A percentile compares a stretch with the other conserved stretches of the same genome.
These are phyloP conservation scores for Elsinoe necatrix DNA, from an alignment of 2,329 filamentous ascomycete genomes.

Conservation along the genomic window DNA sequence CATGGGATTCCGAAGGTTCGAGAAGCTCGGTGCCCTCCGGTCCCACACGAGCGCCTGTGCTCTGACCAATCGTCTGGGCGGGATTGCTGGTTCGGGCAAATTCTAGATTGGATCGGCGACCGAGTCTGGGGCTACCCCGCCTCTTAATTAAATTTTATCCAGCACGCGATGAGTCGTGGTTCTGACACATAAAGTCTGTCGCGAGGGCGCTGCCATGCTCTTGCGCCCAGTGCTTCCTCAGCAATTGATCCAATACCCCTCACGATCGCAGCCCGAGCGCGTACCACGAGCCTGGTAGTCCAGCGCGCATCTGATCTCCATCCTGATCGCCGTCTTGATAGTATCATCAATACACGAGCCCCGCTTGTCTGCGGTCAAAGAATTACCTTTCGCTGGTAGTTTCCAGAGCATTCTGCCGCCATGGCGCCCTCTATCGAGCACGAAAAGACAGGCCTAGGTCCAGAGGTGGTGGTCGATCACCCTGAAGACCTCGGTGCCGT, in stretches of 20 bases:
- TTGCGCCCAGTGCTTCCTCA: background rate
- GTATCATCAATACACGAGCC: no score
- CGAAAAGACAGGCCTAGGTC: conserved; percentile 1
- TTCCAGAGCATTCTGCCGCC: background rate
- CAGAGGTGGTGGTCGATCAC: conserved; percentile 11
- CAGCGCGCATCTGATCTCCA: no score
- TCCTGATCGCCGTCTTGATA: no score
- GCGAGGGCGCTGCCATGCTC: background rate
- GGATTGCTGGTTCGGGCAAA: conserved; percentile 10
- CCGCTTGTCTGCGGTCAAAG: no score
- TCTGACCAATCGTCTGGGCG: background rate
- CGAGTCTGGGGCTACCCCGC: conserved; percentile 4
- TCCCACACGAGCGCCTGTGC: background rate
- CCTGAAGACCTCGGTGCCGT: conserved; percentile 9
- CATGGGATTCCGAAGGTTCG: background rate
- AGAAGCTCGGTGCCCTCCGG: background rate
- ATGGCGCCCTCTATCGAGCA: background rate
- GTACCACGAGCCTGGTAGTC: background rate
- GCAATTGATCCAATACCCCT: background rate
- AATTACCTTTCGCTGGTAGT: background rate
- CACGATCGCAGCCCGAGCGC: background rate
- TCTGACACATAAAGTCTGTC: background rate
- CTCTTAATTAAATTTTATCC: conserved; percentile 9
- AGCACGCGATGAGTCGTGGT: background rate
- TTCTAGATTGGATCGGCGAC: conserved; percentile 1